Conservation (phyloP, 352 stramenopile genomes). For the Phytopythium montanum region DNA sequence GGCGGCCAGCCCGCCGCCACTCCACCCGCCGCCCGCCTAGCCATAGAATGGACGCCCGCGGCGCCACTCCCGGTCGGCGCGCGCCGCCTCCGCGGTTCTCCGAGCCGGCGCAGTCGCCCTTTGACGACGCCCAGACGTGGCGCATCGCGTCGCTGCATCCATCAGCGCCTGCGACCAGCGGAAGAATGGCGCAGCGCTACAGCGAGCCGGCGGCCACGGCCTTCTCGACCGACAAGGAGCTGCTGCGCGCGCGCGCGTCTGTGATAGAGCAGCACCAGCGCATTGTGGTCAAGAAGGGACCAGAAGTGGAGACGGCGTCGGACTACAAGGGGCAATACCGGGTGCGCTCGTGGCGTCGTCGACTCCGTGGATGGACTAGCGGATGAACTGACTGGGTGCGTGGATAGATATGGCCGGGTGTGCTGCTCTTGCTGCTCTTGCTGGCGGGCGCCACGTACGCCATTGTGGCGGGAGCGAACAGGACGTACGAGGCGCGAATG, state of each 20-base stretch:
- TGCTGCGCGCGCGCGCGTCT: conserved; percentile 14
- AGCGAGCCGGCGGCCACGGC: conserved; percentile 13
- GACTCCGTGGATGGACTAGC: background rate
- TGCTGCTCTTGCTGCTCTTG: conserved; percentile 44
- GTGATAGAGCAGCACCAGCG: conserved; percentile 17
- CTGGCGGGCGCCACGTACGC: conserved; percentile 22
- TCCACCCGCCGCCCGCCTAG: background rate
- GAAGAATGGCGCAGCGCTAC: conserved; percentile 1
- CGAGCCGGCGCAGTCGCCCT: conserved; percentile 7
- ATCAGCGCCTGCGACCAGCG: background rate
- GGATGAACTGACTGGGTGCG: conserved; percentile 7
- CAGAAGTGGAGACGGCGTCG: conserved; percentile 16
- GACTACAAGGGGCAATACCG: conserved; percentile 45
- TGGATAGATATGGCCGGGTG: conserved; percentile 56
- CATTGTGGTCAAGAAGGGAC: conserved; percentile 29
- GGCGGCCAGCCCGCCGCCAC: no score
- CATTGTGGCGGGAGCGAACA: conserved; percentile 31
- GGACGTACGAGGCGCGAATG: conserved; percentile 22
- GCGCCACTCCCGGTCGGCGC: background rate
- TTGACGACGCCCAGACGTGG: conserved; percentile 7
- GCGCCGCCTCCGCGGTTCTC: conserved; percentile 2
- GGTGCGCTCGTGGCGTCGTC: conserved; percentile 14
- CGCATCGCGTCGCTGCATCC: background rate
- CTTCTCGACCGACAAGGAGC: conserved; percentile 27
- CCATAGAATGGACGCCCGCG: conserved; percentile 1